phyloP scores from a whole-genome alignment of 2,329 filamentous ascomycete species.

The Macroventuria anomochaeta region DNA sequence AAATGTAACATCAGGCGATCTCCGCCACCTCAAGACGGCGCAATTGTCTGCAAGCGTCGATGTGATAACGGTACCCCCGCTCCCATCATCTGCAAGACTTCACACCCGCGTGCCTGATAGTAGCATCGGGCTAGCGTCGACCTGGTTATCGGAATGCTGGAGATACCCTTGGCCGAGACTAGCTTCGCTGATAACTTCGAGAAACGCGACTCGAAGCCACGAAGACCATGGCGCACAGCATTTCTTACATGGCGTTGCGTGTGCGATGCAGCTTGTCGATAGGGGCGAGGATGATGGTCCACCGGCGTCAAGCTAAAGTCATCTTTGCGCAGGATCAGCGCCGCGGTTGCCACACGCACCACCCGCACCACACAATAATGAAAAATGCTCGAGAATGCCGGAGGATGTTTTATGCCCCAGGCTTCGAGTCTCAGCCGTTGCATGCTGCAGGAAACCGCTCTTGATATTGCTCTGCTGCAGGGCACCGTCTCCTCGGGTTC shows the following conservation, averaged over 20 bases:
- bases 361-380: too few relatives aligned
- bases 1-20: constrained; percentile 31
- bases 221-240: constrained; percentile 20
- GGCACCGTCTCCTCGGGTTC: constrained; percentile 2
- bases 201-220: constrained; percentile 21
- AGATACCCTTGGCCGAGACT: constrained; percentile 8
- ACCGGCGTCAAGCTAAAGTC: constrained; percentile 18
- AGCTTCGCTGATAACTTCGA: constrained; percentile 24
- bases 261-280: constrained; percentile 19
- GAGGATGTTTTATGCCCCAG: neutral
- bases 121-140: constrained; percentile 26
- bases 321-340: constrained; percentile 22
- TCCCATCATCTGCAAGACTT: constrained; percentile 23
- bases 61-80: constrained; percentile 26
- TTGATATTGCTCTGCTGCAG: constrained; percentile 3
- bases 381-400: constrained; percentile 1
- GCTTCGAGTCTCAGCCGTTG: neutral
- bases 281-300: constrained; percentile 19
- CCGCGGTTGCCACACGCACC: constrained; percentile 16
- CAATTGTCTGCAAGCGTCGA: constrained; percentile 24
- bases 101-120: constrained; percentile 22
- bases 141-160: constrained; percentile 35
- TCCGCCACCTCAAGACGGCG: constrained; percentile 26
- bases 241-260: constrained; percentile 20
- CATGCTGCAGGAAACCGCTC: neutral